Percentiles rank a stretch among this genome's conserved stretches.
Conservation (phyloP, 2,329 filamentous ascomycete genomes). For the Ophiocordyceps camponoti-saundersi region DNA sequence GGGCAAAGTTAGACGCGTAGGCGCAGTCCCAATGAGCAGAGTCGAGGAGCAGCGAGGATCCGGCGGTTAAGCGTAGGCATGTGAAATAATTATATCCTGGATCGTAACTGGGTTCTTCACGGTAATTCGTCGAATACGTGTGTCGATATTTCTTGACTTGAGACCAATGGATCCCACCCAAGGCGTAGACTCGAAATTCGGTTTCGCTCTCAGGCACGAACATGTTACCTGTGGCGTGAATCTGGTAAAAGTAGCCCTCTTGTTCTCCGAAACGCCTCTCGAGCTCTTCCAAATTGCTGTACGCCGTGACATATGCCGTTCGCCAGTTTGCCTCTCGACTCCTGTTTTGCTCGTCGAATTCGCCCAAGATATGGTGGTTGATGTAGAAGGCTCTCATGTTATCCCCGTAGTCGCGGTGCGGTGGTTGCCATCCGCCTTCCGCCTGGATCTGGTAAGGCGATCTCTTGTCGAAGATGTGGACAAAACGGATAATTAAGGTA, state of each 20-base stretch:
- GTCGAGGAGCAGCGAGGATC: too few species aligned
- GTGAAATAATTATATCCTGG: too few species aligned
- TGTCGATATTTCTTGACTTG: neutral
- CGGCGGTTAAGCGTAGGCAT: too few species aligned
- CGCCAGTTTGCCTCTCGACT: neutral
- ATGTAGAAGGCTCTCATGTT: neutral
- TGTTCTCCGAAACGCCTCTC: neutral
- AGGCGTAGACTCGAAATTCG: neutral
- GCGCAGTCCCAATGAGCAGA: too few species aligned
- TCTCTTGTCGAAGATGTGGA: neutral
- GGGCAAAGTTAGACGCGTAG: too few species aligned
- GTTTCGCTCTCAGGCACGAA: neutral
- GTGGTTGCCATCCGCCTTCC: neutral
- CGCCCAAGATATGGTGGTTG: neutral
- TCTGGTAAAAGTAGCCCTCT: neutral
- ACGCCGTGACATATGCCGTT: neutral
- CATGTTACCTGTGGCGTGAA: neutral
- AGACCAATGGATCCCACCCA: neutral
- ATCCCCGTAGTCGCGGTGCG: neutral
- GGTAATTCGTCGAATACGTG: too few species aligned
- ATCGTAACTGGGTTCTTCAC: too few species aligned
- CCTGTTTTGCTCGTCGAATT: neutral
- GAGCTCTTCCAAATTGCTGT: neutral
- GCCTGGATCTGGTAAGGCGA: neutral
- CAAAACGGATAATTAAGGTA: neutral